phyloP scores from a whole-genome alignment of 2,329 filamentous ascomycete genomes.

The Thielaviopsis ethacetica region DNA sequence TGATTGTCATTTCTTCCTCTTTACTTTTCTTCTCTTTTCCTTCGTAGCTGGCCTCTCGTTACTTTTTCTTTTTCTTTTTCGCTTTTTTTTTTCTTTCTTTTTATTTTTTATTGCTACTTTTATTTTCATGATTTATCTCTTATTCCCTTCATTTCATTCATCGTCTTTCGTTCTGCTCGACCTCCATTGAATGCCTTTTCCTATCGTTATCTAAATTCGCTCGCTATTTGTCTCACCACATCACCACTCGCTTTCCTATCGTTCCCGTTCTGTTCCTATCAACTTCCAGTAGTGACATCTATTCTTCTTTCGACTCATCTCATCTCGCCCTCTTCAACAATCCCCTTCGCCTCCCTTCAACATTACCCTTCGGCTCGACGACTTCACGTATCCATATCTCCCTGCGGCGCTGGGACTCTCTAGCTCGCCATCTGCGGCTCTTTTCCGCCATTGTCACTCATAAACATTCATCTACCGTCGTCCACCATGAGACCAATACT shows the following conservation, averaged over 20 bases:
- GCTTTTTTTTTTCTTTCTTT: too few relatives aligned
- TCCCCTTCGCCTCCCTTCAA: not conserved
- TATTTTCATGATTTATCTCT: not conserved
- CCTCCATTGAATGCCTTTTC: not conserved
- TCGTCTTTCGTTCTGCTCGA: not conserved
- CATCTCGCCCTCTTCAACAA: not conserved
- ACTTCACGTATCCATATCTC: not conserved
- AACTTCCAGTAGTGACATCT: too few relatives aligned
- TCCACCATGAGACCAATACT: constrained; percentile 7
- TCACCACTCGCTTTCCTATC: not conserved
- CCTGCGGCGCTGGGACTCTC: not conserved
- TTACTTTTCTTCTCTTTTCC: not conserved
- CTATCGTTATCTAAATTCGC: not conserved
- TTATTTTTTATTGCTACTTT: not conserved
- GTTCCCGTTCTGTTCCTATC: too few relatives aligned
- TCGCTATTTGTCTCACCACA: constrained; percentile 2
- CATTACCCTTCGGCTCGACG: not conserved
- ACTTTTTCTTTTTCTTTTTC: too few relatives aligned
- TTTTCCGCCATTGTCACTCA: not conserved
- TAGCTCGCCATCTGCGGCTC: not conserved
- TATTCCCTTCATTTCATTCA: not conserved
- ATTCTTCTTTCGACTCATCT: too few relatives aligned
- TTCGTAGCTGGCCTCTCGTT: not conserved
- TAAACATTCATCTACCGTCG: not conserved
- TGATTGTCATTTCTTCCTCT: not conserved